Conservation (phyloP, 805 yeast species). For the Naumovozyma castellii region DNA sequence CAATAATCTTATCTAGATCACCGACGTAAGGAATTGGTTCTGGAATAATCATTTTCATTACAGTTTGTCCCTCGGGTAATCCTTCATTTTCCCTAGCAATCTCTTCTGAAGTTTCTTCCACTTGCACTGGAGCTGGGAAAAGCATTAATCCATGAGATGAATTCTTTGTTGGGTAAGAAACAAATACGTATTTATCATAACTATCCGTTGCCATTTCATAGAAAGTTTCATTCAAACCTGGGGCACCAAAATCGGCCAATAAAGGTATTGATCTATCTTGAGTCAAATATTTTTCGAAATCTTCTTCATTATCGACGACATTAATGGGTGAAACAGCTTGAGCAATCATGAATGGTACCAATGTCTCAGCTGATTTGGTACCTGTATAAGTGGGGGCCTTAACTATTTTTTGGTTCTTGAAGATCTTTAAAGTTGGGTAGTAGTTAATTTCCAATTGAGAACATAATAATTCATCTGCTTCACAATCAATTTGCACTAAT, state of each 20-base stretch:
- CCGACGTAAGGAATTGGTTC: constrained; percentile 21
- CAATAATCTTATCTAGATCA: constrained; percentile 15
- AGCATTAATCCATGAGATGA: constrained; percentile 3
- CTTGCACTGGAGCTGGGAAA: not conserved
- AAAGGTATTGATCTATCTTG: constrained; percentile 38
- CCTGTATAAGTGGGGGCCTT: constrained; percentile 61
- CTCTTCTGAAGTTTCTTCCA: not conserved
- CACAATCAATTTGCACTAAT: constrained; percentile 78
- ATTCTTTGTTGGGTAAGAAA: constrained; percentile 30
- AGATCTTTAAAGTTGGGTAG: constrained; percentile 72
- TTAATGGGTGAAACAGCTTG: constrained; percentile 70
- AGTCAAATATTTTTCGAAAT: constrained; percentile 38
- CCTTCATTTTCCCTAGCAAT: not conserved
- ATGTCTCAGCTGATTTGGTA: constrained; percentile 69
- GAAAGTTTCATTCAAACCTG: constrained; percentile 46
- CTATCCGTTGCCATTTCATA: constrained; percentile 47
- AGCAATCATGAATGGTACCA: constrained; percentile 67
- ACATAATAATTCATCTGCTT: constrained; percentile 63
- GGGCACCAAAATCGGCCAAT: constrained; percentile 44
- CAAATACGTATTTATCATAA: constrained; percentile 59
- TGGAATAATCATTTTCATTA: not conserved
- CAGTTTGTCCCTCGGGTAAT: not conserved
- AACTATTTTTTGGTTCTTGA: constrained; percentile 42
- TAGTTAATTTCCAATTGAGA: constrained; percentile 58
- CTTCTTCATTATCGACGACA: constrained; percentile 38